Base-by-base conservation (phyloP, 768 basidiomycete genomes). In the Clitopilus hobsonii region DNA sequence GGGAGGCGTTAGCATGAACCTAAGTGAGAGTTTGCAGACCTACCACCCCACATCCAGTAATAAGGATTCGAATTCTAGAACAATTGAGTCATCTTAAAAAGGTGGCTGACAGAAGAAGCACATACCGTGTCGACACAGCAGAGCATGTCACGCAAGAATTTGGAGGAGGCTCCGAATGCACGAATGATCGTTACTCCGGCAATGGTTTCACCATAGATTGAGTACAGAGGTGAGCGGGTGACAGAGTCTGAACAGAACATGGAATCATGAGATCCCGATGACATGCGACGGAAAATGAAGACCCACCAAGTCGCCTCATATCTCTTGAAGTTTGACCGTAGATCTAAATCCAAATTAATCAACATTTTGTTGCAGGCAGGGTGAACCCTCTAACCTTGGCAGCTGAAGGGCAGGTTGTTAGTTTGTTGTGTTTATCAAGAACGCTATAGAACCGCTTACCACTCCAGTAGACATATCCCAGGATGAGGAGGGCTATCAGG, bases 1-100 rank as follows among this genome's bases (percentile, higher is more conserved):
- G 51, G 36, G 41, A 51, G 50, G 48, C 29, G 18, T 24, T 23
- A 29, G 24, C 49, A 20, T 29, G 24, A 5, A 49, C 16, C 22
- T 24, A 3, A 36, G 10, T n/a, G 10, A 10, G 29, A 24, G 32
- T 25, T 51, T 62, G 4, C 32, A 10, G 32, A n/a, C 74, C 52
- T 65, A 89, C 85, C 85, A 73, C 85, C 89, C 91, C 89, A 94
- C 81, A 89, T 88, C 94, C 94, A 95, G 64, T 89, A 93, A 66
- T 84, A 89, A 2, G 90, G 90, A 63, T 83, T 90, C 14, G 83
- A 63, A 56, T 79, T 80, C 76, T 79, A 54, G 22, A 1, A 25
- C 53, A 14, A 2, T 28, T 16, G 18, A 32, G 57, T 57, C 10
- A 53, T 51, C 49, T 36, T 30, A 29, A 14, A 16, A 36, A 52